phyloP scores from a whole-genome alignment of 495 filamentous ascomycete genomes.

The Xylaria longipes region DNA sequence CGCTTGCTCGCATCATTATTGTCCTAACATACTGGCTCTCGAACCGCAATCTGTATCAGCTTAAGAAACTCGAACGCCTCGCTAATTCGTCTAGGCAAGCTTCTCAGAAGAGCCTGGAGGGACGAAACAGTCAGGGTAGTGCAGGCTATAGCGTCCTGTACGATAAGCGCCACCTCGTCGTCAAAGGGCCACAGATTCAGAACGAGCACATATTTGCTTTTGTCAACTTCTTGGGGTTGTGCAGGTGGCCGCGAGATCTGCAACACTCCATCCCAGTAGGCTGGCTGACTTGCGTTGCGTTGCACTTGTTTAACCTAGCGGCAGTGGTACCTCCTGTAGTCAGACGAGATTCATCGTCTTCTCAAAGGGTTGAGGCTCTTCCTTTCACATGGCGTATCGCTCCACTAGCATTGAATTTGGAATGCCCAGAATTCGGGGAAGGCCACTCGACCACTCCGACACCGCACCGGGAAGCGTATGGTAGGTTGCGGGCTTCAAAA shows the following conservation, averaged over 20 bases:
- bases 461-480: slow-evolving; percentile 11
- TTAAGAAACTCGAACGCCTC: background rate
- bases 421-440: slow-evolving; percentile 13
- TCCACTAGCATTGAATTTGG: slow-evolving; percentile 3
- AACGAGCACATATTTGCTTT: slow-evolving; percentile 14
- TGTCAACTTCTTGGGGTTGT: slow-evolving; percentile 15
- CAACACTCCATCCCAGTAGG: slow-evolving; percentile 10
- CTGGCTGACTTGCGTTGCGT: slow-evolving; percentile 23
- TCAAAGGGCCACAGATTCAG: background rate
- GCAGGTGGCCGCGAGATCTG: slow-evolving; percentile 9
- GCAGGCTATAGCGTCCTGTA: background rate
- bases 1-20: background rate
- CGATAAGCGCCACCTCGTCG: slow-evolving; percentile 13
- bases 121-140: background rate
- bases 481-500: slow-evolving; percentile 18
- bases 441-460: slow-evolving; percentile 20
- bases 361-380: slow-evolving; percentile 13
- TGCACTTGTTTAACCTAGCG: slow-evolving; percentile 22
- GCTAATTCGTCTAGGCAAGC: background rate
- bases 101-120: background rate
- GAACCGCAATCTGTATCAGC: background rate
- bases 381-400: background rate
- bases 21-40: background rate
- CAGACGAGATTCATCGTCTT: slow-evolving; percentile 5
- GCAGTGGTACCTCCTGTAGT: slow-evolving; percentile 16